A percentile compares a stretch with the other conserved stretches of the same genome.
Conservation (phyloP, 139 green algal species). For the Ulvella scutata region DNA sequence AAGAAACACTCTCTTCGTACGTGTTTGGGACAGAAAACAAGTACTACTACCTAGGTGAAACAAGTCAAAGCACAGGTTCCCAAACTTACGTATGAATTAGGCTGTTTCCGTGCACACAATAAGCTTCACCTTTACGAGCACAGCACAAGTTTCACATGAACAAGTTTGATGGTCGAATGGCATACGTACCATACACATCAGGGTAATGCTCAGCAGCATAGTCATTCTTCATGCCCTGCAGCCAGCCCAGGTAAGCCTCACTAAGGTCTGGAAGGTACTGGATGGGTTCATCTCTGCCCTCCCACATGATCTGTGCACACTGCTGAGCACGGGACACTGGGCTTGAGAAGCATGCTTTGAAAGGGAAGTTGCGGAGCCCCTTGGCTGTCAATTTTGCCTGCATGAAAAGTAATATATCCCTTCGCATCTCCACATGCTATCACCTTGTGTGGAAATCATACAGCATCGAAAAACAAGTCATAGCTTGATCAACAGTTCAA, state of each 20-base stretch:
- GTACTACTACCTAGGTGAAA: too few species aligned
- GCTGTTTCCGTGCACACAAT: too few species aligned
- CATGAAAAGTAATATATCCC: background rate
- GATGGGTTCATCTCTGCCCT: slow-evolving; percentile 18
- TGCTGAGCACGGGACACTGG: slow-evolving; percentile 25
- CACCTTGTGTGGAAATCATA: background rate
- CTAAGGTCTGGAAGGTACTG: slow-evolving; percentile 20
- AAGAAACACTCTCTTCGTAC: too few species aligned
- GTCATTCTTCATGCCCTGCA: slow-evolving; percentile 37
- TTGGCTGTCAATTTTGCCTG: background rate
- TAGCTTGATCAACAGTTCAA: background rate
- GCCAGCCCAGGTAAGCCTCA: slow-evolving; percentile 32
- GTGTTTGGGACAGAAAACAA: too few species aligned
- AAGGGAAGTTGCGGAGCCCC: background rate
- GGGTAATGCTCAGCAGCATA: slow-evolving; percentile 23
- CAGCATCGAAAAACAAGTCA: background rate
- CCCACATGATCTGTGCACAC: slow-evolving; percentile 37
- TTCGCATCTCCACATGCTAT: background rate
- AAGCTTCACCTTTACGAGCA: too few species aligned
- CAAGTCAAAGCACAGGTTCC: too few species aligned
- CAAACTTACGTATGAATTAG: too few species aligned
- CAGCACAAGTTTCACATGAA: too few species aligned
- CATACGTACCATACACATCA: slow-evolving; percentile 17
- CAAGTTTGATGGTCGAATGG: too few species aligned
- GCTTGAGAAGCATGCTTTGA: slow-evolving; percentile 26